Evolutionary conservation across 345 rosid genomes (phyloP), one percentile per base, ranked within the genome.

Genomic region (Citrus cavaleriei): DNA sequence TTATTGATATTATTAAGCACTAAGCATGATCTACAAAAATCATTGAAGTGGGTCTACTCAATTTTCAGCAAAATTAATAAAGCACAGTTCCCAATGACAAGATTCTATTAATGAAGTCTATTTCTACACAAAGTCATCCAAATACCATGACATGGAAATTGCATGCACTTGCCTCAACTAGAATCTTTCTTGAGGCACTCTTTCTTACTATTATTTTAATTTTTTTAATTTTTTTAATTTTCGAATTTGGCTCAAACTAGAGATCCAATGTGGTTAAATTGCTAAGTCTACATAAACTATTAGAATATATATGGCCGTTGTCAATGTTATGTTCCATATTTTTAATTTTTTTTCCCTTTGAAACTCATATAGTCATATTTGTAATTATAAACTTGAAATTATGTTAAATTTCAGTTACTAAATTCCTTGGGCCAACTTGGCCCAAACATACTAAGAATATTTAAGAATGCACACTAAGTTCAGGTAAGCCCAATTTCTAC

Each of bases 91-190:
- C 78, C 77, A 68, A 81, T 66, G 77, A 78, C 21, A 61, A 73
- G 84, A 81, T 86, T 86, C 76, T 37, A 25, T 55, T 74, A 67
- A 80, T 81, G 10, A 35, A 81, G 85, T 80, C 81, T 24, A 74
- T 18, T 4, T 51, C 25, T 46, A 46, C 69, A 30, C 72, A 69
- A 37, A 65, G 58, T 46, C 74, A 70, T 79, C 86, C 78, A 70
- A 70, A 74, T 73, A 35, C 77, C 60, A 73, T 58, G 77, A 7
- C 38, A 51, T 24, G 66, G 60, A 19, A n/a, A 19, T 65, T 65
- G 24, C 69, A 34, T 80, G 77, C 74, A 78, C 79, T 70, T 72
- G 32, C 16, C 60, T 42, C 30, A 63, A 42, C 55, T 28, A 27
- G 30, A 71, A 79, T 51, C 38, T 73, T 40, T 58, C 27, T 9